Conservation (phyloP, 352 stramenopile genomes). For the Pythium insidiosum region DNA sequence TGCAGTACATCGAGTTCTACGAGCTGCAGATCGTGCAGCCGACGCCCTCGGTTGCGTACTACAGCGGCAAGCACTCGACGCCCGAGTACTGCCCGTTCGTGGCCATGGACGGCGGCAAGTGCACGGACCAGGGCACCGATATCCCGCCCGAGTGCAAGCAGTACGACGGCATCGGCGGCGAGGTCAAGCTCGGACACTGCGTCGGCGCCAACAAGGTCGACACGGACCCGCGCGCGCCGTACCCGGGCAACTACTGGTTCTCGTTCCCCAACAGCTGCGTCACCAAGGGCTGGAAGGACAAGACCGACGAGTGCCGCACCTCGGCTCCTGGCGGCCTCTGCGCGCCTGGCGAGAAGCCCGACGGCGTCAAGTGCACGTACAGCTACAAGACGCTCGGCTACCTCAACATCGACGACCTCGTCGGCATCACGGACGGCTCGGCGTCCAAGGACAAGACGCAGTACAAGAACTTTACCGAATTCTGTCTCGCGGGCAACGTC, state of each 20-base stretch:
- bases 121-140: slow-evolving; percentile 27
- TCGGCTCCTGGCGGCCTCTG: slow-evolving; percentile 28
- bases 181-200: slow-evolving; percentile 31
- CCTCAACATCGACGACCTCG: slow-evolving; percentile 44
- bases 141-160: slow-evolving; percentile 34
- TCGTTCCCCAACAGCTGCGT: slow-evolving; percentile 55
- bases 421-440: slow-evolving; percentile 49
- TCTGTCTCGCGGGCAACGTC: slow-evolving; percentile 33
- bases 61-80: slow-evolving; percentile 22
- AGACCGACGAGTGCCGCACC: slow-evolving; percentile 33
- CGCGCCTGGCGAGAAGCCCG: slow-evolving; percentile 20
- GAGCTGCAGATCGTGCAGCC: slow-evolving; percentile 60
- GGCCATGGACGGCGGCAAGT: slow-evolving; percentile 55
- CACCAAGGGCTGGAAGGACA: slow-evolving; percentile 30
- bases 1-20: slow-evolving; percentile 70
- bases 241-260: slow-evolving; percentile 67
- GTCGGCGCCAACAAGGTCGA: slow-evolving; percentile 36
- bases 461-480: slow-evolving; percentile 26
- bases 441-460: slow-evolving; percentile 1
- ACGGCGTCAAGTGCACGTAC: slow-evolving; percentile 59
- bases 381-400: slow-evolving; percentile 58
- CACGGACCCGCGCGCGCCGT: slow-evolving; percentile 40
- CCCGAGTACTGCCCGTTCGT: slow-evolving; percentile 49
- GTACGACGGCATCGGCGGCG: slow-evolving; percentile 33
- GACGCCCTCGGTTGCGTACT: slow-evolving; percentile 34